Conservation (phyloP, 1,284 basidiomycete species). For the Fistulinella cinereoalba region DNA sequence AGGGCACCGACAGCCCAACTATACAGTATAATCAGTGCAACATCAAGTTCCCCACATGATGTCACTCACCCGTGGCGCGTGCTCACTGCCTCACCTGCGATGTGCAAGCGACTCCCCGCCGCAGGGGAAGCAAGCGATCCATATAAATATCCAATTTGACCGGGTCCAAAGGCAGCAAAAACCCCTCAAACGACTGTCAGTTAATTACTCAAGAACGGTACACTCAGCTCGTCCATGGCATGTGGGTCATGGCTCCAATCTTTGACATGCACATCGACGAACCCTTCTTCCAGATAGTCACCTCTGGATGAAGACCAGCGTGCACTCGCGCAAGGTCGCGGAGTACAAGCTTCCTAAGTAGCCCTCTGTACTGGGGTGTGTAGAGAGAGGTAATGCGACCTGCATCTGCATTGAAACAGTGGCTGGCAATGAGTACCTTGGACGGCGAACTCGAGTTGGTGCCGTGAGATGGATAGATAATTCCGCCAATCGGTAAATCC, state of each 20-base stretch:
- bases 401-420: background rate
- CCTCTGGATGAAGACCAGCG: background rate
- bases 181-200: slow-evolving; percentile 7
- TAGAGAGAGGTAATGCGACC: slow-evolving; percentile 7
- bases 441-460: slow-evolving; percentile 22
- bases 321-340: slow-evolving; percentile 15
- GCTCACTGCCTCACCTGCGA: slow-evolving; percentile 21
- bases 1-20: slow-evolving; percentile 18
- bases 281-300: slow-evolving; percentile 10
- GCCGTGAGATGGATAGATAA: slow-evolving; percentile 39
- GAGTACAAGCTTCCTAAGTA: slow-evolving; percentile 13
- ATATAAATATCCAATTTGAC: slow-evolving; percentile 12
- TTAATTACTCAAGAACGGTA: background rate
- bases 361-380: background rate
- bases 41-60: too few relatives aligned
- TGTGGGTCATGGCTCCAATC: slow-evolving; percentile 11
- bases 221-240: slow-evolving; percentile 8
- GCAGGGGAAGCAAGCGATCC: slow-evolving; percentile 12
- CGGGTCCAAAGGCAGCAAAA: slow-evolving; percentile 12
- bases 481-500: slow-evolving; percentile 33
- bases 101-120: slow-evolving; percentile 10
- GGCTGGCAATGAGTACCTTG: slow-evolving; percentile 14
- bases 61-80: slow-evolving; percentile 13
- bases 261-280: slow-evolving; percentile 10
- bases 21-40: background rate